Evolutionary conservation across 768 basidiomycete genomes (phyloP).

Genomic region (Termitomyces sp.): DNA sequence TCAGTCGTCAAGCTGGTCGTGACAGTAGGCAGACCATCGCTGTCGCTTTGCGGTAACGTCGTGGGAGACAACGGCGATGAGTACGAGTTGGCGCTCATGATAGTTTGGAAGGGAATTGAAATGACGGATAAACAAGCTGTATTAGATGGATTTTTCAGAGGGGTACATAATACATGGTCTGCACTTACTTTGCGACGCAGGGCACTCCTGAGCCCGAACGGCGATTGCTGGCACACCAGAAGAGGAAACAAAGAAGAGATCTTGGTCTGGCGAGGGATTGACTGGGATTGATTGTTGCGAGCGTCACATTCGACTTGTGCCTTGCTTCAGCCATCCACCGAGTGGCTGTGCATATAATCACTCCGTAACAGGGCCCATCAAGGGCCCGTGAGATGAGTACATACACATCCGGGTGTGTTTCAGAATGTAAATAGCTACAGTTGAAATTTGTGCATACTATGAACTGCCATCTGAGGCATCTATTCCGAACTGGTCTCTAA

Average conservation of each 20-base stretch:
- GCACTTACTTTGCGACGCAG: neutral
- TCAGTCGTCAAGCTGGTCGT: neutral
- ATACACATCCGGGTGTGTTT: neutral
- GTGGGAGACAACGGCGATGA: slow-evolving; percentile 26
- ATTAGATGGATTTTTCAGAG: neutral
- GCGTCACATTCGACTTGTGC: neutral
- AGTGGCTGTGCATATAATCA: slow-evolving; percentile 14
- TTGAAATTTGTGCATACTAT: neutral
- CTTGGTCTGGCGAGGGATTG: neutral
- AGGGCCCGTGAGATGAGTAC: too few relatives aligned
- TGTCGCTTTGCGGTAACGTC: slow-evolving; percentile 14
- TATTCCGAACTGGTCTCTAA: neutral
- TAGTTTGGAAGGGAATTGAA: neutral
- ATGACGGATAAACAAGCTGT: neutral
- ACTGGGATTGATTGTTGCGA: neutral
- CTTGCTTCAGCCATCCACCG: neutral
- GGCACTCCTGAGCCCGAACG: neutral
- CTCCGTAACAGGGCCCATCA: too few relatives aligned
- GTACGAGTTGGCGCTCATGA: slow-evolving; percentile 25
- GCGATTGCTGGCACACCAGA: neutral
- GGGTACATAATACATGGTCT: neutral
- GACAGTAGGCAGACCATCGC: slow-evolving; percentile 5
- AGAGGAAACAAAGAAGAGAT: neutral
- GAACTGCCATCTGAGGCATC: neutral
- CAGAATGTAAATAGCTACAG: neutral